These are phyloP conservation scores for Saccharum spontaneum DNA, from an alignment of 176 grass and related monocot genomes.

Conservation along the genomic window DNA sequence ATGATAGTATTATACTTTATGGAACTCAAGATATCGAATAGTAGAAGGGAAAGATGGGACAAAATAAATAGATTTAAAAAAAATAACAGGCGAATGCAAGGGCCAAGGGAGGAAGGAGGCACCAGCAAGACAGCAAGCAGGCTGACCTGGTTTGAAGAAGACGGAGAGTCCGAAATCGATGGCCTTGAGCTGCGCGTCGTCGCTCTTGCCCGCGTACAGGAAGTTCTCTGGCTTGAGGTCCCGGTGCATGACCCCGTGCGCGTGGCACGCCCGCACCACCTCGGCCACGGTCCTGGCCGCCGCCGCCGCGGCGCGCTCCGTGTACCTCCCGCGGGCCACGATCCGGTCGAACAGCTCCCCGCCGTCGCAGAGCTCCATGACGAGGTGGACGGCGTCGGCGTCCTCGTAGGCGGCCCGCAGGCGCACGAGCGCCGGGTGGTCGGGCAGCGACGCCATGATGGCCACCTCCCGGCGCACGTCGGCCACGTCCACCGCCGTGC, in stretches of 20 bases:
- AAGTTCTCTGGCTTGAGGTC: constrained; percentile 98
- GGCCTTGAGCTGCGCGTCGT: constrained; percentile 70
- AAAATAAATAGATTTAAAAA: background rate
- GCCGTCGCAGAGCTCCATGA: constrained; percentile 87
- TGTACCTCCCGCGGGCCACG: constrained; percentile 71
- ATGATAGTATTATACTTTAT: background rate
- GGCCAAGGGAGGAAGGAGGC: no score
- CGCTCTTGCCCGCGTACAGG: constrained; percentile 59
- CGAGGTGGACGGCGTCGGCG: constrained; percentile 68
- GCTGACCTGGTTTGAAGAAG: constrained; percentile 73
- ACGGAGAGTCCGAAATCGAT: constrained; percentile 87
- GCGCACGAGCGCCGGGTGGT: constrained; percentile 62
- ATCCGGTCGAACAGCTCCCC: constrained; percentile 81
- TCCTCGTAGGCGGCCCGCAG: constrained; percentile 67
- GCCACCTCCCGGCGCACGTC: constrained; percentile 77
- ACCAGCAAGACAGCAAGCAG: no score
- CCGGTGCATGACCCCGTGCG: constrained; percentile 79
- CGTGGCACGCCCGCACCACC: constrained; percentile 65
- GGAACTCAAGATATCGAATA: background rate
- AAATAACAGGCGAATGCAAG: background rate
- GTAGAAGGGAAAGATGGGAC: background rate
- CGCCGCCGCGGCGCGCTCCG: constrained; percentile 56
- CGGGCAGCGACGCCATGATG: constrained; percentile 71
- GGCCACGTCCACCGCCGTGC: constrained; percentile 63
- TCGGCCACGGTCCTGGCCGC: constrained; percentile 56